A percentile compares a stretch with the other conserved stretches of the same genome.
Conservation (phyloP, 2,329 filamentous ascomycete species). For the Colletotrichum sp. region DNA sequence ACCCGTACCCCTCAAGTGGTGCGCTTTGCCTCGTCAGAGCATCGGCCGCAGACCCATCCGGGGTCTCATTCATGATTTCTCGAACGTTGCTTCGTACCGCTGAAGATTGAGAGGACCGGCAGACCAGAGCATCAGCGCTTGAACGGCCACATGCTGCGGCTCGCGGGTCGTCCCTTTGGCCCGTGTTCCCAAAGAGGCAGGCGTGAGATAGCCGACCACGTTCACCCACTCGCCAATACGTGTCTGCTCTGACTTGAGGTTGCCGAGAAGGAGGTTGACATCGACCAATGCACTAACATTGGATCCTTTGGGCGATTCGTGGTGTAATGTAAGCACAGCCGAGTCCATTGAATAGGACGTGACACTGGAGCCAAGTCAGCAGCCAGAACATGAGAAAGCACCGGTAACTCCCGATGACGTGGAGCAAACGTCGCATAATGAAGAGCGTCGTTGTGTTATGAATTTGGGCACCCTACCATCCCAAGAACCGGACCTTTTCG, state of each 20-base stretch:
- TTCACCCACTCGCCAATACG: constrained; percentile 87
- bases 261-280: constrained; percentile 72
- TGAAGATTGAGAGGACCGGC: constrained; percentile 75
- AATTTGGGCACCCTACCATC: constrained; percentile 66
- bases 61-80: neutral
- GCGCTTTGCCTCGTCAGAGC: neutral
- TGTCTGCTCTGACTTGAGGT: constrained; percentile 66
- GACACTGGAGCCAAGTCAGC: constrained; percentile 47
- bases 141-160: constrained; percentile 53
- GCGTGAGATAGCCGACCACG: constrained; percentile 78
- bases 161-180: constrained; percentile 10
- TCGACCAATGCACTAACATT: constrained; percentile 66
- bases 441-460: neutral
- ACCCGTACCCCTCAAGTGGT: neutral
- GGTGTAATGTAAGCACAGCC: constrained; percentile 71
- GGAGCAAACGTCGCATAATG: neutral
- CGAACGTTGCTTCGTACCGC: constrained; percentile 19
- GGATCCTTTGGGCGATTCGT: constrained; percentile 61
- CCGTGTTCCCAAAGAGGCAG: constrained; percentile 14
- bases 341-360: constrained; percentile 54
- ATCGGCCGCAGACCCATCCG: neutral
- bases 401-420: neutral
- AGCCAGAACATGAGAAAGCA: neutral
- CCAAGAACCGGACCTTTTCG: constrained; percentile 89
- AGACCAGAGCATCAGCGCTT: constrained; percentile 80